These are phyloP conservation scores for Alternaria triticina DNA, from an alignment of 2,329 filamentous ascomycete species.

Conservation along the genomic window DNA sequence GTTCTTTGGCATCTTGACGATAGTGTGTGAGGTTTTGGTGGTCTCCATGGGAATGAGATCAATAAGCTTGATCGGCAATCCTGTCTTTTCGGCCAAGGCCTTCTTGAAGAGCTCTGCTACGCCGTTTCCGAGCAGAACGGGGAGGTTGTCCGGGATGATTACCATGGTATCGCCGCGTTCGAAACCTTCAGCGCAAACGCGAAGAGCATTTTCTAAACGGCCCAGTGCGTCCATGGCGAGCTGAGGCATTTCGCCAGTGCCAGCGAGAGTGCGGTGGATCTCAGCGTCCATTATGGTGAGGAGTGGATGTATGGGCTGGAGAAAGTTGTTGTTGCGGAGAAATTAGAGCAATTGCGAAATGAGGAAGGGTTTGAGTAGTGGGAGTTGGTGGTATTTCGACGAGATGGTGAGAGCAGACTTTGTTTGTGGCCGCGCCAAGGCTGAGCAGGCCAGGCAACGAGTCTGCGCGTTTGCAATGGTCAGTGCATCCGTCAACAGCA, in stretches of 20 bases:
- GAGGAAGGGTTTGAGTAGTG: not conserved
- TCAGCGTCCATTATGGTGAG: not conserved
- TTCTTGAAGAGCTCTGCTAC: conserved; percentile 13
- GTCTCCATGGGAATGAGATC: conserved; percentile 4
- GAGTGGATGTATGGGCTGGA: not conserved
- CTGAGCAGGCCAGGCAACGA: conserved; percentile 5
- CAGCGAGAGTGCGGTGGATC: conserved; percentile 1
- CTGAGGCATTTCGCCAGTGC: not conserved
- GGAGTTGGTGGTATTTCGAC: not conserved
- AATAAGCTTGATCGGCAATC: conserved; percentile 7
- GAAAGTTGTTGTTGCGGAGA: not conserved
- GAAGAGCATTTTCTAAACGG: conserved; percentile 12
- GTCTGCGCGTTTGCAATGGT: conserved; percentile 22
- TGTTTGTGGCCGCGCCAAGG: conserved; percentile 15
- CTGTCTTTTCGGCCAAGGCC: conserved; percentile 5
- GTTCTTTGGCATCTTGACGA: conserved; percentile 16
- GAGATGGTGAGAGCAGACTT: not conserved
- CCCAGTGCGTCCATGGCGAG: conserved; percentile 4
- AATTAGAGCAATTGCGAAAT: not conserved
- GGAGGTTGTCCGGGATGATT: conserved; percentile 12
- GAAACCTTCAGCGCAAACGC: conserved; percentile 12
- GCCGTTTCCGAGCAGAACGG: too few species aligned
- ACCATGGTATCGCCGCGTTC: conserved; percentile 6
- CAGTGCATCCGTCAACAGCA: conserved; percentile 16
- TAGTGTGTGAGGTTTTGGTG: conserved; percentile 7